Evolutionary conservation across 192 early-diverging fungal genomes (phyloP).

Genomic region (Rhizophagus clarus): DNA sequence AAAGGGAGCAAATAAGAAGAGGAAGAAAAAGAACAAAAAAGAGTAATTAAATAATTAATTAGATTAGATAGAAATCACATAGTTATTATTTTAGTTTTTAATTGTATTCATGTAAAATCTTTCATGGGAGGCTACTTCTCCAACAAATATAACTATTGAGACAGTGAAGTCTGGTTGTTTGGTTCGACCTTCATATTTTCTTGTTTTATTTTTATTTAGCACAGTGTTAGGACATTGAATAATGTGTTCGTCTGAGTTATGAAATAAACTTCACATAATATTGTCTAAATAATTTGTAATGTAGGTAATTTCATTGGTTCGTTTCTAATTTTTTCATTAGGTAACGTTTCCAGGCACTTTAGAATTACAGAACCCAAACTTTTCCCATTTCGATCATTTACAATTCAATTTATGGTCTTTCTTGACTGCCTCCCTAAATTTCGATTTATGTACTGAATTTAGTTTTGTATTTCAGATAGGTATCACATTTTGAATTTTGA

Average conservation of each 20-base stretch:
- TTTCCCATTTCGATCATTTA: not conserved
- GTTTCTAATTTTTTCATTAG: constrained; percentile 21
- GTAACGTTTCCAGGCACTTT: constrained; percentile 2
- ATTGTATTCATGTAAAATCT: too few relatives aligned
- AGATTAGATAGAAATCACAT: too few relatives aligned
- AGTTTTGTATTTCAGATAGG: not conserved
- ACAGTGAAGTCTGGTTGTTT: constrained; percentile 23
- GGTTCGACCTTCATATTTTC: constrained; percentile 12
- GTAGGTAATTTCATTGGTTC: constrained; percentile 25
- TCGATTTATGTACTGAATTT: constrained; percentile 20
- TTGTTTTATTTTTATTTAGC: constrained; percentile 26
- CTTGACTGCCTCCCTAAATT: constrained; percentile 13
- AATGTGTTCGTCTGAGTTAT: constrained; percentile 20
- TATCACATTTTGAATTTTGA: not conserved
- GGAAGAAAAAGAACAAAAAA: too few relatives aligned
- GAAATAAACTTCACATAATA: constrained; percentile 12
- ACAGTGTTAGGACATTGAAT: constrained; percentile 27
- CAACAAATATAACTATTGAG: constrained; percentile 21
- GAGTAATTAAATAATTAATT: too few relatives aligned
- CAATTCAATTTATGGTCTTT: constrained; percentile 6
- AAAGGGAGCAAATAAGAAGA: too few relatives aligned
- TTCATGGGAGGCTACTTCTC: too few relatives aligned
- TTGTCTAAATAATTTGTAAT: constrained; percentile 22
- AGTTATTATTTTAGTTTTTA: too few relatives aligned
- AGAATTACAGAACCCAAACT: constrained; percentile 1